These are phyloP conservation scores for Beauveria rudraprayagi DNA, from an alignment of 2,329 filamentous ascomycete genomes.

Conservation along the genomic window DNA sequence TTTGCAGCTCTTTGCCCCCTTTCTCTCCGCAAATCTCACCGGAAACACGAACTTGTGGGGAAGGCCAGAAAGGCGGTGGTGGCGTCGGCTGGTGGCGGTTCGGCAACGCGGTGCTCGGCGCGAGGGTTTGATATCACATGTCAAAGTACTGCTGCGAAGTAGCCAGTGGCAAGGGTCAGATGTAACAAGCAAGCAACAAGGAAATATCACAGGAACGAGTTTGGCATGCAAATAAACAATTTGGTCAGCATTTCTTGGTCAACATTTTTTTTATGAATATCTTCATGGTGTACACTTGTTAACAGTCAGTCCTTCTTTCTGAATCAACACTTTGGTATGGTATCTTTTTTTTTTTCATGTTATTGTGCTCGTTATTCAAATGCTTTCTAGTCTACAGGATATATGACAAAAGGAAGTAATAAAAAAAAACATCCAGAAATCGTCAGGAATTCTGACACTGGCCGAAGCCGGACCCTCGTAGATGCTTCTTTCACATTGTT, in stretches of 20 bases:
- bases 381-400: conserved; percentile 18
- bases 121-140: conserved; percentile 4
- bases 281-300: not conserved
- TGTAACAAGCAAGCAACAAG: too few relatives aligned
- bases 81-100: not conserved
- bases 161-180: too few relatives aligned
- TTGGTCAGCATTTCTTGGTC: too few relatives aligned
- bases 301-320: not conserved
- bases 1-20: too few relatives aligned
- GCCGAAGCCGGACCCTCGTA: not conserved
- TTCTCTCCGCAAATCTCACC: too few relatives aligned
- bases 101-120: not conserved
- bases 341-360: conserved; percentile 2
- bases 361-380: conserved; percentile 9
- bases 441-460: conserved; percentile 10
- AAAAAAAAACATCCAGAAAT: conserved; percentile 16
- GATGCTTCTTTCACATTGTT: conserved; percentile 1
- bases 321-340: not conserved
- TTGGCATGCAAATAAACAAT: too few relatives aligned
- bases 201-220: too few relatives aligned
- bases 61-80: not conserved
- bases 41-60: not conserved
- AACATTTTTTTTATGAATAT: too few relatives aligned
- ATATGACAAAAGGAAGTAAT: conserved; percentile 13
- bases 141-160: not conserved